Evolutionary conservation across 371 early-diverging fungal species (phyloP).

Genomic region (Fennellomyces sp.): DNA sequence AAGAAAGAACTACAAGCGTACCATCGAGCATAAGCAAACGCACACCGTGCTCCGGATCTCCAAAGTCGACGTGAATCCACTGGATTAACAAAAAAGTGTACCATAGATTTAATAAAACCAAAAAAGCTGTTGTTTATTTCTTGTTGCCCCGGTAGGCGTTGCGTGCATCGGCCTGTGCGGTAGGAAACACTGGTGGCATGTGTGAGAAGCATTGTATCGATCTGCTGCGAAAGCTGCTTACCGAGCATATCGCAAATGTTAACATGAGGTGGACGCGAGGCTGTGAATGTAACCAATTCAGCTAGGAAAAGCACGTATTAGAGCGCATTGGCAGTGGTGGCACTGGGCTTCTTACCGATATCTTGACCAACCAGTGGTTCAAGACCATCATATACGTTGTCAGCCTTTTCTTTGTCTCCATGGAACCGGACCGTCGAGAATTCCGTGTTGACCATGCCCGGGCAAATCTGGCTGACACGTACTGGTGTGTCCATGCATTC

Average conservation of each 20-base stretch:
- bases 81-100: constrained; percentile 18
- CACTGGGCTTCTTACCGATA: constrained; percentile 49
- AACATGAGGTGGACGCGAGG: constrained; percentile 81
- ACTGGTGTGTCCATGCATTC: constrained; percentile 83
- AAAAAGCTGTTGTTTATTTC: not conserved
- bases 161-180: not conserved
- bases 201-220: no score
- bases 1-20: constrained; percentile 86
- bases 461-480: constrained; percentile 73
- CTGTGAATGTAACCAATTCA: constrained; percentile 84
- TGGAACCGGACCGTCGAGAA: constrained; percentile 86
- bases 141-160: not conserved
- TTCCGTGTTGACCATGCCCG: constrained; percentile 91
- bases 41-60: constrained; percentile 81
- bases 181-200: not conserved
- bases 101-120: not conserved
- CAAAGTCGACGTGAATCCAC: constrained; percentile 69
- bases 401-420: constrained; percentile 83
- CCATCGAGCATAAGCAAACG: constrained; percentile 70
- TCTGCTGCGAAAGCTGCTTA: no score
- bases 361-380: constrained; percentile 74
- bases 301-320: constrained; percentile 35
- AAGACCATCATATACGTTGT: constrained; percentile 79
- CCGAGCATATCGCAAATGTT: constrained; percentile 76
- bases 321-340: no score